A percentile compares a stretch with the other conserved stretches of the same genome.
phyloP scores from a whole-genome alignment of 345 rosid species.

The Salix exigua region DNA sequence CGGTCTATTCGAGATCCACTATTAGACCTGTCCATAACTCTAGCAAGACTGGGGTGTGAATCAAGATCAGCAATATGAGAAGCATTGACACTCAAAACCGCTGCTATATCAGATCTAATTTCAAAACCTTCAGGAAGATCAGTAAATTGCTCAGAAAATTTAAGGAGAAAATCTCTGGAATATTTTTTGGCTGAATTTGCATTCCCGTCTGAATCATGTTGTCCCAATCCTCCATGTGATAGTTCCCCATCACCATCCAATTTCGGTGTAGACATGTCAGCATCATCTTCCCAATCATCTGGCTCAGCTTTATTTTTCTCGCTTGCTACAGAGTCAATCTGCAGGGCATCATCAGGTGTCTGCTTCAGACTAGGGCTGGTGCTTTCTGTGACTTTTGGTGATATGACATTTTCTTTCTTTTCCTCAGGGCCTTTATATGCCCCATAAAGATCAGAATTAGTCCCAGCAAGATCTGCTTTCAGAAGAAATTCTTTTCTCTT shows the following conservation, averaged over 20 bases:
- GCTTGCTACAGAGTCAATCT: slow-evolving; percentile 24
- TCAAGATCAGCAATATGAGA: slow-evolving; percentile 54
- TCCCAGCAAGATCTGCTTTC: slow-evolving; percentile 94
- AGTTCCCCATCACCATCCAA: slow-evolving; percentile 42
- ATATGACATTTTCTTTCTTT: slow-evolving; percentile 44
- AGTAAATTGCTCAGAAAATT: slow-evolving; percentile 63
- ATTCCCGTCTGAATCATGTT: slow-evolving; percentile 36
- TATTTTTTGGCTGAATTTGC: slow-evolving; percentile 57
- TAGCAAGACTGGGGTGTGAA: slow-evolving; percentile 55
- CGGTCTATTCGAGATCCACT: slow-evolving; percentile 65
- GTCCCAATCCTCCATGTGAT: slow-evolving; percentile 24
- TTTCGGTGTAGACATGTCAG: slow-evolving; percentile 76
- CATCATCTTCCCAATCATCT: slow-evolving; percentile 99
- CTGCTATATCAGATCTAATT: slow-evolving; percentile 46
- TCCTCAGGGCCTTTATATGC: slow-evolving; percentile 94
- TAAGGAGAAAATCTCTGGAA: slow-evolving; percentile 89
- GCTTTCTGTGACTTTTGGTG: slow-evolving; percentile 33
- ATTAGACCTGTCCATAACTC: slow-evolving; percentile 55
- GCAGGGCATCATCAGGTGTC: slow-evolving; percentile 26
- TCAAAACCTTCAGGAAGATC: slow-evolving; percentile 67
- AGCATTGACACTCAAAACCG: slow-evolving; percentile 29
- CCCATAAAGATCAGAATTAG: slow-evolving; percentile 71
- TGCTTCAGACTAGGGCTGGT: slow-evolving; percentile 34
- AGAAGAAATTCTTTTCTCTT: slow-evolving; percentile 62
- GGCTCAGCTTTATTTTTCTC: slow-evolving; percentile 59